Conservation (phyloP, 1,284 basidiomycete species). For the Neonothopanus nambi region DNA sequence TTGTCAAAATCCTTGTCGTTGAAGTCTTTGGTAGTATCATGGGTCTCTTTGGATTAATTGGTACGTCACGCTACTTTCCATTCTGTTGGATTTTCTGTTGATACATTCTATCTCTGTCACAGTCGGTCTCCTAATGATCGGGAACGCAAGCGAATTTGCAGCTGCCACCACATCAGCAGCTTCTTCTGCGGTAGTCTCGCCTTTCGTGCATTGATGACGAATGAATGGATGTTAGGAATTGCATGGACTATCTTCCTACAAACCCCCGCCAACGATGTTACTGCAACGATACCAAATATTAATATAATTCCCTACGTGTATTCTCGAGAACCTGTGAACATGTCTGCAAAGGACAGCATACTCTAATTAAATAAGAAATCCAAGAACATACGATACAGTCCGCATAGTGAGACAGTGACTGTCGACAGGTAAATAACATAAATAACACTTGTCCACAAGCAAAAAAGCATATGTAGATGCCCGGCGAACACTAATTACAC, state of each 20-base stretch:
- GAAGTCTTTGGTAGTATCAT: constrained; percentile 94
- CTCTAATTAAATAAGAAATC: neutral
- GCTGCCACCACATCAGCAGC: constrained; percentile 33
- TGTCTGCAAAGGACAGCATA: no score
- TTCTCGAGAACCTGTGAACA: no score
- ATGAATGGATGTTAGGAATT: neutral
- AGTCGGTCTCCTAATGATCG: constrained; percentile 72
- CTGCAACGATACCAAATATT: neutral
- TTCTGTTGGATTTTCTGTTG: neutral
- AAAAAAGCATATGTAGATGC: no score
- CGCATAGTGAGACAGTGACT: no score
- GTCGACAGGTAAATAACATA: neutral
- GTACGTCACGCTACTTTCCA: constrained; percentile 46
- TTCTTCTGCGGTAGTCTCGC: constrained; percentile 24
- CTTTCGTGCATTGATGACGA: constrained; percentile 24
- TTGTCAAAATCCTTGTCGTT: constrained; percentile 93
- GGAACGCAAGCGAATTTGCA: constrained; percentile 55
- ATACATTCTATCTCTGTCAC: constrained; percentile 13
- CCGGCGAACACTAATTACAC: no score
- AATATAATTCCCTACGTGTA: neutral
- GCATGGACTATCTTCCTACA: neutral
- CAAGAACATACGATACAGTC: neutral
- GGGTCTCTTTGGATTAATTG: constrained; percentile 89
- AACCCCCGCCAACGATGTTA: neutral
- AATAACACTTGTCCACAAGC: no score